Evolutionary conservation across 2,329 filamentous ascomycete genomes (phyloP).

Genomic region (Penicillium nordicum): DNA sequence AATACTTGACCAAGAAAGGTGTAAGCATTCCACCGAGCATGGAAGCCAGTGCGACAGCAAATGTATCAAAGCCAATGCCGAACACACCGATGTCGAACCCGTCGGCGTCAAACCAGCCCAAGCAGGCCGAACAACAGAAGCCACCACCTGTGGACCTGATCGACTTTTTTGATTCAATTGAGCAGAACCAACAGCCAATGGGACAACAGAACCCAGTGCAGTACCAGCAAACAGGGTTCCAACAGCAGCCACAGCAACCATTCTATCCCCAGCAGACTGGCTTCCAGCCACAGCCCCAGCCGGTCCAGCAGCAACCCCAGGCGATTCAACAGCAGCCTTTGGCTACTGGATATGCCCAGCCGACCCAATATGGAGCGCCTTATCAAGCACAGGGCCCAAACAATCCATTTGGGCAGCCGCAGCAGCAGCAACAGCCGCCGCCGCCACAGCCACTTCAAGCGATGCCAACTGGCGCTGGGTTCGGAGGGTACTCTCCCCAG

Average conservation of each 20-base stretch:
- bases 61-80: conserved; percentile 15
- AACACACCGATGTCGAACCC: conserved; percentile 16
- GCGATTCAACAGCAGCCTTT: conserved; percentile 38
- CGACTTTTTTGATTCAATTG: conserved; percentile 92
- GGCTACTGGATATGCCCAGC: conserved; percentile 25
- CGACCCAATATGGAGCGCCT: conserved; percentile 19
- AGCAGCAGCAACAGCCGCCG: conserved; percentile 24
- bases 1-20: conserved; percentile 86
- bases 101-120: conserved; percentile 23
- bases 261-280: conserved; percentile 39
- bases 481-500: conserved; percentile 73
- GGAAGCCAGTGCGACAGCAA: conserved; percentile 41
- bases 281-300: conserved; percentile 30
- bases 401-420: conserved; percentile 37
- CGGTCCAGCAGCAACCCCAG: conserved; percentile 29
- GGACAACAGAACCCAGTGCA: conserved; percentile 42
- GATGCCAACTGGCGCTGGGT: conserved; percentile 71
- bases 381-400: conserved; percentile 28
- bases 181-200: conserved; percentile 77
- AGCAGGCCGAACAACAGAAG: conserved; percentile 34
- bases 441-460: conserved; percentile 53
- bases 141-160: conserved; percentile 67
- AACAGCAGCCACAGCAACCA: conserved; percentile 36
- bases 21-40: conserved; percentile 52
- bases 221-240: conserved; percentile 36